Evolutionary conservation across 345 rosid genomes (phyloP).

Genomic region (Acer campestre): DNA sequence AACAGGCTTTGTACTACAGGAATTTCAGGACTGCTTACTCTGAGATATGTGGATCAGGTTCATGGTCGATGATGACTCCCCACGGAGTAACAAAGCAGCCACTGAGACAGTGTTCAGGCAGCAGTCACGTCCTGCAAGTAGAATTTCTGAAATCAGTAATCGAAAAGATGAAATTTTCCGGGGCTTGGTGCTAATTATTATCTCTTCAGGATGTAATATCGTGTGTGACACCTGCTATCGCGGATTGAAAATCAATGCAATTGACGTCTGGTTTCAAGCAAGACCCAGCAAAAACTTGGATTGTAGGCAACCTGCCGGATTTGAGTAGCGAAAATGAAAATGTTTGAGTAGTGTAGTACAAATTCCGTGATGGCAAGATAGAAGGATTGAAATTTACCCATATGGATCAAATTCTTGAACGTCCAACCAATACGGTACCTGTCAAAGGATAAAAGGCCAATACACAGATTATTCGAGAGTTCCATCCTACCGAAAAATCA

Average conservation of each 20-base stretch:
- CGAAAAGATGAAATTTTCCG: background rate
- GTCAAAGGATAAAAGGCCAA: background rate
- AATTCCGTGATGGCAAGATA: background rate
- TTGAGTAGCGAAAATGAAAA: background rate
- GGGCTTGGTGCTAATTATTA: too few species aligned
- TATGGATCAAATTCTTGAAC: slow-evolving; percentile 35
- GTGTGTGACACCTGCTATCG: slow-evolving; percentile 38
- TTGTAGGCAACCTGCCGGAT: slow-evolving; percentile 30
- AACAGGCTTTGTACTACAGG: background rate
- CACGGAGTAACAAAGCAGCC: slow-evolving; percentile 35
- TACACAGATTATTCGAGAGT: slow-evolving; percentile 21
- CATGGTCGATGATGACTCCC: slow-evolving; percentile 45
- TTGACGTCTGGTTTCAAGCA: slow-evolving; percentile 38
- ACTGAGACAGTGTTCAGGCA: slow-evolving; percentile 43
- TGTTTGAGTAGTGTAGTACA: background rate
- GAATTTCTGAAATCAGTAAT: background rate
- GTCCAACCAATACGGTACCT: slow-evolving; percentile 35
- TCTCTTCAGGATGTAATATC: background rate
- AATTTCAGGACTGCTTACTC: slow-evolving; percentile 30
- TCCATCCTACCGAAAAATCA: background rate
- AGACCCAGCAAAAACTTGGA: slow-evolving; percentile 26
- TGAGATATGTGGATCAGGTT: slow-evolving; percentile 62
- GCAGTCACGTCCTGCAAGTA: slow-evolving; percentile 50
- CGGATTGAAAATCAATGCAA: slow-evolving; percentile 41
- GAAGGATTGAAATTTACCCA: slow-evolving; percentile 32